A percentile compares a stretch with the other conserved stretches of the same genome.
Evolutionary conservation across 2,329 filamentous ascomycete species (phyloP).

Genomic region (Calonectria honghensis): DNA sequence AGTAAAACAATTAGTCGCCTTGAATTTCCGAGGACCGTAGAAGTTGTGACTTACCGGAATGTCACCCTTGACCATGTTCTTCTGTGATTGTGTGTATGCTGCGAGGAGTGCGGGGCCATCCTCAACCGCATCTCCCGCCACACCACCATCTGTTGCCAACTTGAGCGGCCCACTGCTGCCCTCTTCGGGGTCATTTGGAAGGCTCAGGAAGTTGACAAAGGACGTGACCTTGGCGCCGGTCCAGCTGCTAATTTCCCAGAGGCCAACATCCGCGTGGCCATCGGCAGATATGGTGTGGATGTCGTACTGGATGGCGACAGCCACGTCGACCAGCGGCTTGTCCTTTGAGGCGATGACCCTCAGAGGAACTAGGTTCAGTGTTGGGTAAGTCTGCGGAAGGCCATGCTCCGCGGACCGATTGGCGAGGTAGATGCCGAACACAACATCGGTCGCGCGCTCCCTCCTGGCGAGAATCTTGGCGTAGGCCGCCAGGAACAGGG

Average conservation of each 20-base stretch:
- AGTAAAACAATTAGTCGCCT: slow-evolving; percentile 32
- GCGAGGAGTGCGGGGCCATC: slow-evolving; percentile 14
- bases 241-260: slow-evolving; percentile 85
- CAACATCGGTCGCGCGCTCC: slow-evolving; percentile 63
- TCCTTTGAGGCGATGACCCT: slow-evolving; percentile 66
- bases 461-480: slow-evolving; percentile 66
- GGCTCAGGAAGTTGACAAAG: slow-evolving; percentile 87
- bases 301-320: slow-evolving; percentile 79
- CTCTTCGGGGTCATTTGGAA: slow-evolving; percentile 59
- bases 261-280: slow-evolving; percentile 73
- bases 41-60: slow-evolving; percentile 55
- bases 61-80: slow-evolving; percentile 50
- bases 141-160: slow-evolving; percentile 32
- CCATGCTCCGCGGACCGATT: slow-evolving; percentile 78
- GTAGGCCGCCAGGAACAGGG: slow-evolving; percentile 84
- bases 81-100: slow-evolving; percentile 41
- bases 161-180: slow-evolving; percentile 23
- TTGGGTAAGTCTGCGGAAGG: slow-evolving; percentile 76
- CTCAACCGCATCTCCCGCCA: not conserved
- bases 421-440: slow-evolving; percentile 89
- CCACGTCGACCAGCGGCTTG: slow-evolving; percentile 68
- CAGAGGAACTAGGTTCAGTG: slow-evolving; percentile 86
- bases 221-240: slow-evolving; percentile 81
- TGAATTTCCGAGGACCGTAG: too few species aligned
- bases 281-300: slow-evolving; percentile 75